Evolutionary conservation across 1,284 basidiomycete species (phyloP), one percentile per base, ranked within the genome.

Genomic region (Ustilago hordei): DNA sequence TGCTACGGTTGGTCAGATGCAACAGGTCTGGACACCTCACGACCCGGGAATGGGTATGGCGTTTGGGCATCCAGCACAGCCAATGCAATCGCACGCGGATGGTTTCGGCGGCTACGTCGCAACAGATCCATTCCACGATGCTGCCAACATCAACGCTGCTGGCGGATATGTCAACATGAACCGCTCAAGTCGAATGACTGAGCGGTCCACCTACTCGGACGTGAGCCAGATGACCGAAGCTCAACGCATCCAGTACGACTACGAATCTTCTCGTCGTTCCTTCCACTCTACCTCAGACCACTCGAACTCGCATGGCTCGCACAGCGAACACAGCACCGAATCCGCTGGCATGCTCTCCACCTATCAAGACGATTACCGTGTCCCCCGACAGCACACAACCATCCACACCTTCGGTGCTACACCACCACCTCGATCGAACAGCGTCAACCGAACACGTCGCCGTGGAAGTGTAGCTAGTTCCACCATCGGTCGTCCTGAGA

Each of bases 241-340:
- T 41, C 77, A 81, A 50, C 70, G 79, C 3, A 81, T 81, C 55
- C 77, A 79, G 67, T 73, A 60, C 57, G 74, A 78, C 52, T 81
- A 79, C 64, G 75, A 78, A 15, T 75, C 76, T 13, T 66, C 66
- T 48, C 76, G 75, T 35, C 63, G 76, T 12, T 66, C 70, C 19
- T 68, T 61, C 53, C 63, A 69, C 34, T 68, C 75, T n/a, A 39
- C 48, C 3, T 69, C 66, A 38, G 69, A 64, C 9, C 54, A 56
- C 3, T 72, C 69, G 15, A 60, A 64, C 6, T 69, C 67, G 32
- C 50, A 64, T 11, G 61, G 65, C 7, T 62, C 62, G 52, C 72
- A 69, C 50, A 58, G 67, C 60, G 55, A 32, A 5, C 58, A 74
- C n/a, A 65, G 62, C 48, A 43, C 17, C 39, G 67, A 61, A 4